Conservation (phyloP, 495 filamentous ascomycete species). For the Podospora comata region DNA sequence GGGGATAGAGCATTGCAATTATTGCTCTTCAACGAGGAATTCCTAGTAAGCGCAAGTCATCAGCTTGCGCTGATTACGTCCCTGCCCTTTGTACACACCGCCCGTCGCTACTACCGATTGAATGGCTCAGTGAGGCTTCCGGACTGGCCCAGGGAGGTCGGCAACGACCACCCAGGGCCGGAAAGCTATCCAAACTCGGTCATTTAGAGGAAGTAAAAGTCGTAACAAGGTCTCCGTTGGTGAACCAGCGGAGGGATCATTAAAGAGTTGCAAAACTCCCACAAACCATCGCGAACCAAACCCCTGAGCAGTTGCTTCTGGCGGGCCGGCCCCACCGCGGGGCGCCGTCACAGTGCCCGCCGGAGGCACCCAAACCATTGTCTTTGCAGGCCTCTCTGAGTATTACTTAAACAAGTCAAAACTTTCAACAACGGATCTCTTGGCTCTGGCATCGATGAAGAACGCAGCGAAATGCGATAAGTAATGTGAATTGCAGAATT, state of each 20-base stretch:
- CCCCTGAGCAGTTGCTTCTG: constrained; percentile 39
- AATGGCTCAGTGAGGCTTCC: constrained; percentile 71
- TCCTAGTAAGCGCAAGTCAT: constrained; percentile 72
- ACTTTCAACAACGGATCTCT: constrained; percentile 73
- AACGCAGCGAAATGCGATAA: constrained; percentile 71
- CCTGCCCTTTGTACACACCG: constrained; percentile 71
- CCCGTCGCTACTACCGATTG: constrained; percentile 73
- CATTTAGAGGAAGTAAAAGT: constrained; percentile 77
- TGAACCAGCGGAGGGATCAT: constrained; percentile 71
- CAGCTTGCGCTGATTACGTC: constrained; percentile 72
- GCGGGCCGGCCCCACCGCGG: constrained; percentile 21
- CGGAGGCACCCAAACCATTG: constrained; percentile 30
- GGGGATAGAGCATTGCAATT: constrained; percentile 77
- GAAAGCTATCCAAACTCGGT: constrained; percentile 71
- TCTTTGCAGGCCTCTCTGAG: constrained; percentile 36
- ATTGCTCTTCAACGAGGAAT: constrained; percentile 79
- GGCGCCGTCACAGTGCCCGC: constrained; percentile 18
- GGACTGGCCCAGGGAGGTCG: constrained; percentile 62
- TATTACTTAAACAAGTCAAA: constrained; percentile 47
- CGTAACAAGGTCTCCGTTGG: constrained; percentile 74
- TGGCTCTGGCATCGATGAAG: constrained; percentile 71
- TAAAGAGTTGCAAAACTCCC: constrained; percentile 44
- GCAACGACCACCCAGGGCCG: constrained; percentile 62
- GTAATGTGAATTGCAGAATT: constrained; percentile 73
- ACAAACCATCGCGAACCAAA: constrained; percentile 33